Percentiles rank a stretch among this genome's conserved stretches.
Evolutionary conservation across 106 monocot species (phyloP).

Genomic region (Dioscorea zingiberensis): DNA sequence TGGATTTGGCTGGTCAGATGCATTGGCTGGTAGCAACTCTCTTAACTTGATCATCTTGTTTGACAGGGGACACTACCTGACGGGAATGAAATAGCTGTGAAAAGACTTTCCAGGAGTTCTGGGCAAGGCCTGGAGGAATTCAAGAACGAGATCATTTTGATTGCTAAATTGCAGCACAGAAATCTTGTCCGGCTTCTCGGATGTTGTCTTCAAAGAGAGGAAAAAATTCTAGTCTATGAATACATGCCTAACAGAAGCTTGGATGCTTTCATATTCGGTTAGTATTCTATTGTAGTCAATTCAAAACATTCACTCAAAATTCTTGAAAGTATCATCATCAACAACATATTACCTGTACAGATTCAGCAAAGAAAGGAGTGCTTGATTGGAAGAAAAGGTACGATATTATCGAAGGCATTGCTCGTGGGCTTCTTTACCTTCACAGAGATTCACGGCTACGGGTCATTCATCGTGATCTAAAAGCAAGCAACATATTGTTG

Average conservation of each 20-base stretch:
- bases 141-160: conserved; percentile 4
- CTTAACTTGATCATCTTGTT: background rate
- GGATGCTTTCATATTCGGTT: conserved; percentile 8
- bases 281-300: background rate
- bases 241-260: conserved; percentile 5
- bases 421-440: conserved; percentile 8
- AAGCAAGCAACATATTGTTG: conserved; percentile 12
- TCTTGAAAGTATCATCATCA: too few relatives aligned
- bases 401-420: conserved; percentile 9
- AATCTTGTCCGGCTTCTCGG: conserved; percentile 9
- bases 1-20: too few relatives aligned
- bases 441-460: conserved; percentile 6
- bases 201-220: background rate
- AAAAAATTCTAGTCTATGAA: conserved; percentile 12
- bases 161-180: conserved; percentile 8
- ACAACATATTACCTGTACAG: background rate
- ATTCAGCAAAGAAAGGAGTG: background rate
- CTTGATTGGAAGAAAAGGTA: conserved; percentile 8
- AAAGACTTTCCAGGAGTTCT: conserved; percentile 5
- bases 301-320: too few relatives aligned
- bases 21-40: too few relatives aligned
- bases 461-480: conserved; percentile 11
- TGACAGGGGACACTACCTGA: conserved; percentile 1
- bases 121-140: conserved; percentile 7
- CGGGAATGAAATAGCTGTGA: conserved; percentile 8